Evolutionary conservation across 106 monocot species (phyloP).

Genomic region (Posidonia australis): DNA sequence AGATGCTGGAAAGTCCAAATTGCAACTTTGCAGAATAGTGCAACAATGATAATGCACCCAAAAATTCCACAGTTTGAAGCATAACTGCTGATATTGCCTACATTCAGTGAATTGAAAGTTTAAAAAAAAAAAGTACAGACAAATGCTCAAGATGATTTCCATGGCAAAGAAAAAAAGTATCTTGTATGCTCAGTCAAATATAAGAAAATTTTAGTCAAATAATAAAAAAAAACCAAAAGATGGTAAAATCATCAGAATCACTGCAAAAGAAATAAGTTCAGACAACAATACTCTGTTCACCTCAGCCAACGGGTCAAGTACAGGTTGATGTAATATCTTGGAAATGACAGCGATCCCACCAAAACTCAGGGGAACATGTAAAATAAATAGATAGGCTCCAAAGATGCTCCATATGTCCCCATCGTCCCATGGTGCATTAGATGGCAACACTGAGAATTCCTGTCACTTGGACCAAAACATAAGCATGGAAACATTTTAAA

Average conservation of each 20-base stretch:
- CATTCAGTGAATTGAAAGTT: not conserved
- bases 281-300: constrained; percentile 14
- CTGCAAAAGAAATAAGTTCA: too few relatives aligned
- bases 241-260: too few relatives aligned
- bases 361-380: constrained; percentile 84
- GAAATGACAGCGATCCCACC: constrained; percentile 56
- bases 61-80: constrained; percentile 44
- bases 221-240: too few relatives aligned
- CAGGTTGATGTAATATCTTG: constrained; percentile 33
- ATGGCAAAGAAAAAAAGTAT: too few relatives aligned
- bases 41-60: constrained; percentile 34
- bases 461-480: not conserved
- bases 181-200: too few relatives aligned
- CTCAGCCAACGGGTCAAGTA: constrained; percentile 52
- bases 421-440: constrained; percentile 55
- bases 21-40: constrained; percentile 28
- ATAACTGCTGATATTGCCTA: constrained; percentile 36
- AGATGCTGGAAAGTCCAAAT: constrained; percentile 22
- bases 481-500: not conserved
- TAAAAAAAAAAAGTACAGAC: not conserved
- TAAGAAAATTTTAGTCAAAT: too few relatives aligned
- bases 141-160: not conserved
- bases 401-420: constrained; percentile 56
- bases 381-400: constrained; percentile 56
- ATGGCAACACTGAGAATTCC: constrained; percentile 49